A percentile compares a stretch with the other conserved stretches of the same genome.
Evolutionary conservation across 2,329 filamentous ascomycete species (phyloP).

Genomic region (Penicillium hordei): DNA sequence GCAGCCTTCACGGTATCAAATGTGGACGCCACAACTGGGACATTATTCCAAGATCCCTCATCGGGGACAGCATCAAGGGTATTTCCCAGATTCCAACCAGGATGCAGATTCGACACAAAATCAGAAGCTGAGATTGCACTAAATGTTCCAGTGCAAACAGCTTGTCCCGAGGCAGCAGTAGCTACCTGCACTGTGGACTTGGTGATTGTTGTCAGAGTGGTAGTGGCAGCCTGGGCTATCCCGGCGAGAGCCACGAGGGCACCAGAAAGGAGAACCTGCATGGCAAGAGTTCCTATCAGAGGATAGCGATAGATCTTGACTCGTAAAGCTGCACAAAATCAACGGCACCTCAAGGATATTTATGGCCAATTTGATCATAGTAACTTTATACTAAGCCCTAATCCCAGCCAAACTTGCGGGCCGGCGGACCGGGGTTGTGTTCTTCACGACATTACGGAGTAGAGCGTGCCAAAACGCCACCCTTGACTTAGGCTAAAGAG

Average conservation of each 20-base stretch:
- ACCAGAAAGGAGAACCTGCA: slow-evolving; percentile 10
- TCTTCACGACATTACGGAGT: background rate
- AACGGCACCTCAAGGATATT: background rate
- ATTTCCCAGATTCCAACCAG: slow-evolving; percentile 63
- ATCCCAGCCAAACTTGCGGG: background rate
- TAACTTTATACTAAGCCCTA: background rate
- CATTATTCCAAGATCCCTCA: slow-evolving; percentile 62
- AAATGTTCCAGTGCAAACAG: slow-evolving; percentile 46
- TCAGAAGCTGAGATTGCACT: slow-evolving; percentile 47
- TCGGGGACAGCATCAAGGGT: slow-evolving; percentile 57
- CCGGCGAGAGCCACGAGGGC: slow-evolving; percentile 12
- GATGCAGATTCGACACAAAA: slow-evolving; percentile 52
- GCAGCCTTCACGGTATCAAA: slow-evolving; percentile 54
- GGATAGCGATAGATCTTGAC: too few species aligned
- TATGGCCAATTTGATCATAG: background rate
- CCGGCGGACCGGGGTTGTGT: background rate
- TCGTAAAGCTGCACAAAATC: background rate
- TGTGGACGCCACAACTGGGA: slow-evolving; percentile 50
- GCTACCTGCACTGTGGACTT: slow-evolving; percentile 5
- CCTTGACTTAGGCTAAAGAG: background rate
- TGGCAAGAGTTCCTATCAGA: background rate
- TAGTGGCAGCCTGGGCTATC: slow-evolving; percentile 11
- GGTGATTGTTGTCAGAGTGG: slow-evolving; percentile 11
- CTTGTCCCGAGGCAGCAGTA: background rate
- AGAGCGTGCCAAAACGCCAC: background rate